Evolutionary conservation across 805 yeast genomes (phyloP), one percentile per base, ranked within the genome.

Genomic region (Teunomyces gatunensis): DNA sequence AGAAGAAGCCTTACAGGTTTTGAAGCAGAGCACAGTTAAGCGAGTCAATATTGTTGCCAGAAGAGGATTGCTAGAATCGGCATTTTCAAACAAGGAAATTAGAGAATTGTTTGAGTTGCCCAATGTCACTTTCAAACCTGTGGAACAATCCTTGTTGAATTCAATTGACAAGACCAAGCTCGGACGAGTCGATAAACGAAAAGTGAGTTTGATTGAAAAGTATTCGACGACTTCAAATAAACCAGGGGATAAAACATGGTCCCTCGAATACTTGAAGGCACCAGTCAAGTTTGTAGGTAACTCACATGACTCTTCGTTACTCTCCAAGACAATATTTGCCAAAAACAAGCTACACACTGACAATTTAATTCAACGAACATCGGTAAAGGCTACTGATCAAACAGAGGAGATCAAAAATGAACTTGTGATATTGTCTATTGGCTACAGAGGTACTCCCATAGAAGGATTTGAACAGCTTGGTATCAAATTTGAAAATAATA

Each of bases 21-120:
- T 94, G 43, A 58, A 65, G 32, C 58, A 61, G 5, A 80, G 87
- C 42, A 71, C 64, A 0, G 83, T 94, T n/a, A 68, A 78, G 50
- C 72, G 75, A 5, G 87, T 94, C 12, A 78, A 78, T 41, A 79
- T 94, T 17, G 84, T 87, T 41, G 99, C 91, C 1, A 78, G 99
- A 56, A 77, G 97, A 60, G 97, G 97, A 2, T 71, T 89, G 18
- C 63, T 84, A 39, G 91, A 90, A 54, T 83, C 94, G 39, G 94
- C 96, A 21, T 94, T 91, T 63, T 86, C 97, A 3, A 92, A 88
- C 55, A 92, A 90, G 61, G 99, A 94, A 64, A 75, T 92, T 20
- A 77, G 97, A 60, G 98, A 94, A 60, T 68, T 92, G 32, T 70
- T 91, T 59, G 86, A 83, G 45, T 64, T 89, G 47, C 66, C 68